phyloP scores from a whole-genome alignment of 441 rosid species.

The Populus hybrid region DNA sequence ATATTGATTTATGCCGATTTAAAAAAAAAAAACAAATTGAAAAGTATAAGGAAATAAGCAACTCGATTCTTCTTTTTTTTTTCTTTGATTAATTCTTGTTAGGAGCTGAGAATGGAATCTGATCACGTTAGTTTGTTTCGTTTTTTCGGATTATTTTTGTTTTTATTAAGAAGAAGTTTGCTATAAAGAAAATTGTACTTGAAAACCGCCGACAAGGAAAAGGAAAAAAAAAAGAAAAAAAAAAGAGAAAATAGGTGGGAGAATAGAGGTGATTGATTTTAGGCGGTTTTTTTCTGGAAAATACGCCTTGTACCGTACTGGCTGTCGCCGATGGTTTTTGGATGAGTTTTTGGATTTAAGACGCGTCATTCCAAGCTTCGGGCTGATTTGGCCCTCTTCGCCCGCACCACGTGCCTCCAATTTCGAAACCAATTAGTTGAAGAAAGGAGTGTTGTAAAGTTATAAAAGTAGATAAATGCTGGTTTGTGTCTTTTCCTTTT shows the following conservation, averaged over 20 bases:
- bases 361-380: neutral
- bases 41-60: neutral
- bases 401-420: no score
- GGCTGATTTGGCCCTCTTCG: neutral
- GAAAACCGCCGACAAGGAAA: neutral
- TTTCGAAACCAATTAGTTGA: no score
- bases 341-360: neutral
- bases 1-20: neutral
- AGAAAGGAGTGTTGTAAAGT: no score
- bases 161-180: neutral
- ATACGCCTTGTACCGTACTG: neutral
- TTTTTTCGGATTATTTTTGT: neutral
- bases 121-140: neutral
- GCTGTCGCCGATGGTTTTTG: neutral
- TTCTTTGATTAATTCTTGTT: neutral
- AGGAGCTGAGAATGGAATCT: neutral
- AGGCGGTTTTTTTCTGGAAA: neutral
- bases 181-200: neutral
- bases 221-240: no score
- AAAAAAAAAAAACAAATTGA: neutral
- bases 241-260: neutral
- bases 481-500: no score
- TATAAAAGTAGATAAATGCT: no score
- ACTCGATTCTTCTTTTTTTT: neutral
- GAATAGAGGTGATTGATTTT: neutral